Evolutionary conservation across 129 eudicot species (phyloP).

Genomic region (Flaveria linearis): DNA sequence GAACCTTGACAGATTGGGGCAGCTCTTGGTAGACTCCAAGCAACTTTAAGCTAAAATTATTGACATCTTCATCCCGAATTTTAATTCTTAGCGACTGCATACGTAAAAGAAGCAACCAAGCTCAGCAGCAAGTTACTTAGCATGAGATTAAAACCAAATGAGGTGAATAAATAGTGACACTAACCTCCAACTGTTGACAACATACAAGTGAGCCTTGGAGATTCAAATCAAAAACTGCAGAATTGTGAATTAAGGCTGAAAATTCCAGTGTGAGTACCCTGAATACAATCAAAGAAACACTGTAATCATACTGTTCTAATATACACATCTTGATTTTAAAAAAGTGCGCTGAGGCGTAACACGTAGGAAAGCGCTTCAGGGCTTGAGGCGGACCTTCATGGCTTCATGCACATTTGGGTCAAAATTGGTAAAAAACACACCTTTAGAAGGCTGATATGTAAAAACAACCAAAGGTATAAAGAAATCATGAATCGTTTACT

Average conservation of each 20-base stretch:
- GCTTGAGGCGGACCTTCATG: too few relatives aligned
- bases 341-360: too few relatives aligned
- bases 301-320: not conserved
- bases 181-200: slow-evolving; percentile 55
- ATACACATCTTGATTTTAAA: not conserved
- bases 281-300: slow-evolving; percentile 17
- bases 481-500: too few relatives aligned
- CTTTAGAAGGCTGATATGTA: too few relatives aligned
- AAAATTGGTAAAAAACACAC: not conserved
- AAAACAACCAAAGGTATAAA: not conserved
- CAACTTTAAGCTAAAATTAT: slow-evolving; percentile 27
- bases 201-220: slow-evolving; percentile 32
- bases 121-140: not conserved
- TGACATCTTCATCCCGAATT: slow-evolving; percentile 41
- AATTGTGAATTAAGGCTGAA: slow-evolving; percentile 18
- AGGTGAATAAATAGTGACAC: not conserved
- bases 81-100: slow-evolving; percentile 54
- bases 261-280: slow-evolving; percentile 67
- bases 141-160: not conserved
- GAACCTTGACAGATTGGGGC: slow-evolving; percentile 48
- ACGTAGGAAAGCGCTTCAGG: not conserved
- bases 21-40: slow-evolving; percentile 33
- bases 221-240: slow-evolving; percentile 22
- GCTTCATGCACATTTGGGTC: not conserved
- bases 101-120: slow-evolving; percentile 5